Percentiles rank a stretch among this genome's conserved stretches.
These are phyloP conservation scores for Sugiyamaella pinicola DNA, from an alignment of 1,139 yeast genomes.

Conservation along the genomic window DNA sequence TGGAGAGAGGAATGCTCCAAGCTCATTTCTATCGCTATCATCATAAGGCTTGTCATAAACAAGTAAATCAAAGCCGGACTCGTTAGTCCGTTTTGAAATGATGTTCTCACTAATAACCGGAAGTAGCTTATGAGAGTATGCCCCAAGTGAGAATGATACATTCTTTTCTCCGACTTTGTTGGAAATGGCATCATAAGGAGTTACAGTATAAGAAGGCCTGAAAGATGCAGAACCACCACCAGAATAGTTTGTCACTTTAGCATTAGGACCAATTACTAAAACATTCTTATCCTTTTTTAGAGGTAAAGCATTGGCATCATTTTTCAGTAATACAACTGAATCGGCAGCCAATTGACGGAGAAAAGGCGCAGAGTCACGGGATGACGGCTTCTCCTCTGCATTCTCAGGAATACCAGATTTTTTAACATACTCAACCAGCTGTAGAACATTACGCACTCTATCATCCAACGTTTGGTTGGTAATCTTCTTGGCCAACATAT, in stretches of 20 bases:
- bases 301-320: constrained; percentile 49
- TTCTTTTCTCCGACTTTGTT: constrained; percentile 40
- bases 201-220: constrained; percentile 48
- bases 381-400: constrained; percentile 48
- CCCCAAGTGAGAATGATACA: constrained; percentile 27
- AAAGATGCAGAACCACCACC: constrained; percentile 61
- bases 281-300: constrained; percentile 46
- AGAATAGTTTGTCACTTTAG: constrained; percentile 47
- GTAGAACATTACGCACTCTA: constrained; percentile 51
- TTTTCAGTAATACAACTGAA: constrained; percentile 54
- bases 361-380: constrained; percentile 49
- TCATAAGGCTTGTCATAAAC: constrained; percentile 48
- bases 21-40: constrained; percentile 41
- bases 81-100: constrained; percentile 41
- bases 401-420: constrained; percentile 50
- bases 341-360: constrained; percentile 55
- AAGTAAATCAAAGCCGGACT: constrained; percentile 46
- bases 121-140: constrained; percentile 14
- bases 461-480: constrained; percentile 43
- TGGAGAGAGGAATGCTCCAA: constrained; percentile 45
- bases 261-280: constrained; percentile 57
- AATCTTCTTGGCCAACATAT: constrained; percentile 32
- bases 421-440: constrained; percentile 49
- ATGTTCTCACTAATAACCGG: constrained; percentile 11
- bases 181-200: constrained; percentile 51